Evolutionary conservation across 805 yeast genomes (phyloP).

Genomic region (Brettanomyces bruxellensis): DNA sequence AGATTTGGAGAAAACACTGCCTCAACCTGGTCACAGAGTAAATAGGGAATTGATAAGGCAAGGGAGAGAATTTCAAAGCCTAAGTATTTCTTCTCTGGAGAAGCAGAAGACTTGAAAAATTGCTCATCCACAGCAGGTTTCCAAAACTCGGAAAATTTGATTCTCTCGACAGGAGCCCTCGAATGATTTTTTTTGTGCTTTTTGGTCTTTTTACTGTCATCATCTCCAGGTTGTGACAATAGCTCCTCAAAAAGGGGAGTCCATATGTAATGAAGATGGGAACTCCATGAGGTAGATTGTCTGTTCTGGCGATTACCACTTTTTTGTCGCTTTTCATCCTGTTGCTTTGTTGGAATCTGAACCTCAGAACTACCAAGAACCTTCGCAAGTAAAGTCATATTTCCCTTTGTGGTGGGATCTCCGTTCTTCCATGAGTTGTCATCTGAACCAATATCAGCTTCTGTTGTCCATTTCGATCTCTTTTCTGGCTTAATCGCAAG

Average conservation of each 20-base stretch:
- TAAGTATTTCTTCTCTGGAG: constrained; percentile 79
- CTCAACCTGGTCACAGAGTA: constrained; percentile 11
- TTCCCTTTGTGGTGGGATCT: constrained; percentile 68
- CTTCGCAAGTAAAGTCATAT: constrained; percentile 49
- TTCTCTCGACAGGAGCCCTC: constrained; percentile 7
- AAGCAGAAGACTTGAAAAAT: constrained; percentile 65
- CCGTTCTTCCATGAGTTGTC: constrained; percentile 48
- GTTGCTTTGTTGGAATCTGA: constrained; percentile 26
- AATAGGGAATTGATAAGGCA: constrained; percentile 26
- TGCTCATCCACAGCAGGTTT: constrained; percentile 69
- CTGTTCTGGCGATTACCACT: constrained; percentile 22
- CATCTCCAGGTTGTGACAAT: constrained; percentile 4
- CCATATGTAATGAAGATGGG: constrained; percentile 76
- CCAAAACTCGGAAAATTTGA: constrained; percentile 65
- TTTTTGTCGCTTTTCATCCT: constrained; percentile 9
- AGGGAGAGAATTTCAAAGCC: constrained; percentile 68
- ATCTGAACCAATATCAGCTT: constrained; percentile 16
- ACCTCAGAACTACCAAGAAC: constrained; percentile 52
- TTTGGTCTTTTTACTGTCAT: constrained; percentile 24
- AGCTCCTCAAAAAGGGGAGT: constrained; percentile 42
- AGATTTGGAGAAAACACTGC: constrained; percentile 53
- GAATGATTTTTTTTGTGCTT: constrained; percentile 7
- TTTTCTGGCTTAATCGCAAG: constrained; percentile 36
- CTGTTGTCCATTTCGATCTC: constrained; percentile 9
- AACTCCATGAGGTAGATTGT: constrained; percentile 67